Evolutionary conservation across 2,329 filamentous ascomycete species (phyloP).

Genomic region (Fusarium protoensiforme): DNA sequence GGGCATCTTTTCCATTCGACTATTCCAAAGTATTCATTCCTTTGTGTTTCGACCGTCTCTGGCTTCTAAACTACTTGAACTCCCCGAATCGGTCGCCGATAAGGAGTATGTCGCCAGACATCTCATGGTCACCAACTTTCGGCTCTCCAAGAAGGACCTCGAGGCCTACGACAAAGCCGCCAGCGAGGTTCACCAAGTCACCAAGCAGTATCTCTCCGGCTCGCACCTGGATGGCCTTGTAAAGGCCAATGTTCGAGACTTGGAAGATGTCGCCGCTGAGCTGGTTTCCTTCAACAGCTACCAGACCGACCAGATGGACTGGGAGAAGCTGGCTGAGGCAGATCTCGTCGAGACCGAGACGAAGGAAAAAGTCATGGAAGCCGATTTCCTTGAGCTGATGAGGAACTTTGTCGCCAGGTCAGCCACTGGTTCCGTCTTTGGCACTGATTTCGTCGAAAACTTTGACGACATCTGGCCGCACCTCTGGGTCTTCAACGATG

Average conservation of each 20-base stretch:
- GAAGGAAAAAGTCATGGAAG: slow-evolving; percentile 45
- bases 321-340: slow-evolving; percentile 50
- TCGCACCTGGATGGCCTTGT: slow-evolving; percentile 39
- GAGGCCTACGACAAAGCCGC: slow-evolving; percentile 46
- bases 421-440: slow-evolving; percentile 50
- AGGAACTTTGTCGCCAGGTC: slow-evolving; percentile 51
- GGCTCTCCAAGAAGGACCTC: slow-evolving; percentile 43
- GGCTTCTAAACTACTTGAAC: slow-evolving; percentile 42
- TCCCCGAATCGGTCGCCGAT: slow-evolving; percentile 42
- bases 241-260: slow-evolving; percentile 21
- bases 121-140: slow-evolving; percentile 48
- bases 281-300: slow-evolving; percentile 53
- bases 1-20: slow-evolving; percentile 50
- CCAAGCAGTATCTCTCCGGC: slow-evolving; percentile 42
- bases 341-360: slow-evolving; percentile 43
- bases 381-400: slow-evolving; percentile 48
- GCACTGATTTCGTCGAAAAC: slow-evolving; percentile 55
- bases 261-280: slow-evolving; percentile 48
- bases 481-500: slow-evolving; percentile 52
- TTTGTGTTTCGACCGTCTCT: slow-evolving; percentile 50
- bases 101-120: slow-evolving; percentile 39
- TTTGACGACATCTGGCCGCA: slow-evolving; percentile 52
- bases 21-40: slow-evolving; percentile 48
- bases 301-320: slow-evolving; percentile 51
- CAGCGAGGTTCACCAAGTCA: slow-evolving; percentile 42